phyloP scores from a whole-genome alignment of 345 rosid genomes.

The Ailanthus altissimus region DNA sequence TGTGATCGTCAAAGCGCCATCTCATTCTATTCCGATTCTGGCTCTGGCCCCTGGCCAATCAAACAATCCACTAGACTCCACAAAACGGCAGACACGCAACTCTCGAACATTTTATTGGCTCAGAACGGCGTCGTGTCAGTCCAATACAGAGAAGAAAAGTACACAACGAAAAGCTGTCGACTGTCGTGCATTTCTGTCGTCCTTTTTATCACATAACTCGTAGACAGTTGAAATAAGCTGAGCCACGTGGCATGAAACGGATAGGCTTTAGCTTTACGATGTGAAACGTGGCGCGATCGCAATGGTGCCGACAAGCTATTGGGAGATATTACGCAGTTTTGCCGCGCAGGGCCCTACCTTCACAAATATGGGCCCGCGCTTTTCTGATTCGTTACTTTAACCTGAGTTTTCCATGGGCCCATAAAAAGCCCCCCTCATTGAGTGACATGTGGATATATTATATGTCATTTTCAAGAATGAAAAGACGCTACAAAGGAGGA shows the following conservation, averaged over 20 bases:
- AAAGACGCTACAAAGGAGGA: no score
- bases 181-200: no score
- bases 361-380: background rate
- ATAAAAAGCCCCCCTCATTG: background rate
- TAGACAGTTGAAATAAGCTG: background rate
- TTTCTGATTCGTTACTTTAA: background rate
- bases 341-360: background rate
- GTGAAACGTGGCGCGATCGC: background rate
- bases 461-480: no score
- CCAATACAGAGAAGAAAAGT: no score
- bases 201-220: background rate
- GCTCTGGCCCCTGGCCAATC: background rate
- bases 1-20: background rate
- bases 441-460: background rate
- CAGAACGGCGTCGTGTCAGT: background rate
- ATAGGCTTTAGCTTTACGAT: no score
- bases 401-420: background rate
- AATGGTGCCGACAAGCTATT: constrained; percentile 15
- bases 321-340: background rate
- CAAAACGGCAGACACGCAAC: background rate
- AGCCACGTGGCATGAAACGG: background rate
- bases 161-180: background rate
- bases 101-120: background rate
- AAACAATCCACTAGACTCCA: background rate
- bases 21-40: no score